Evolutionary conservation across 257 asterid genomes (phyloP).

Genomic region (Solanum tarijense): DNA sequence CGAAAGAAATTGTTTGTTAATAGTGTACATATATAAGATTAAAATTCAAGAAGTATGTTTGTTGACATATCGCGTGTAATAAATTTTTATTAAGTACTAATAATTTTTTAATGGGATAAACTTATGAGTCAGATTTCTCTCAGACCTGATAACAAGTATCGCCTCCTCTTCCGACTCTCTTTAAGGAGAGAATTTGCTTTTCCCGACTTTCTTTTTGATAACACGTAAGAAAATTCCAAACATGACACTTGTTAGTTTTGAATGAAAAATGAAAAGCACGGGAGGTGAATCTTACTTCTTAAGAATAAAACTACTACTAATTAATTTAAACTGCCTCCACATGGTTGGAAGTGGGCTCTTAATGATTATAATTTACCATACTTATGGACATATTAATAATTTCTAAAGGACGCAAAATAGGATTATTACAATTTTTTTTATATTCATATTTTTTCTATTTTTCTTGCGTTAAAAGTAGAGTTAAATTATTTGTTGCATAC

Average conservation of each 20-base stretch:
- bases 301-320: not conserved
- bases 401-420: not conserved
- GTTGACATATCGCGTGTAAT: not conserved
- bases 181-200: not conserved
- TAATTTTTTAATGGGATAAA: not conserved
- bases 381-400: not conserved
- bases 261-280: not conserved
- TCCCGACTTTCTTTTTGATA: not conserved
- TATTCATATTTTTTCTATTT: not conserved
- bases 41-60: not conserved
- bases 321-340: not conserved
- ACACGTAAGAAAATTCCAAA: not conserved
- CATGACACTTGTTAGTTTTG: not conserved
- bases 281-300: not conserved
- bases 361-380: not conserved
- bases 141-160: not conserved
- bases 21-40: not conserved
- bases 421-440: not conserved
- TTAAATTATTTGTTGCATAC: not conserved
- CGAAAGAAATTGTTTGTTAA: not conserved
- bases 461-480: not conserved
- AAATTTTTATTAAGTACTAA: not conserved
- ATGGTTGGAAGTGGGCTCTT: not conserved
- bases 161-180: not conserved
- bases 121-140: not conserved